Evolutionary conservation across 75 land plant species (phyloP).

Genomic region (Cupressus sempervirens): DNA sequence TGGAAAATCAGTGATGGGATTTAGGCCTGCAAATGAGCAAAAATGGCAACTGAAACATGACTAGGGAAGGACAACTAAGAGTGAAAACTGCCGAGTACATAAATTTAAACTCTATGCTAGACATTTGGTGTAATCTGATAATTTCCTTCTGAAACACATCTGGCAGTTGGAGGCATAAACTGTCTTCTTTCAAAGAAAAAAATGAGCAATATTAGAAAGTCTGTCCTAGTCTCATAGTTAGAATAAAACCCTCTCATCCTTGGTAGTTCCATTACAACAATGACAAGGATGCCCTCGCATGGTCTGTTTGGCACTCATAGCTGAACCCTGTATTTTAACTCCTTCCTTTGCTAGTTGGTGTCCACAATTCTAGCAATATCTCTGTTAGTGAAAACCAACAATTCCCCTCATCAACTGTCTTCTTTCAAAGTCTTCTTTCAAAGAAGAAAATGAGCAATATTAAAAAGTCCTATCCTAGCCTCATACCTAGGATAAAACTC

Average conservation of each 20-base stretch:
- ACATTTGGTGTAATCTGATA: background rate
- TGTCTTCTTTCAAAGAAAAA: background rate
- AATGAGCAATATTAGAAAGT: background rate
- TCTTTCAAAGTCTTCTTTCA: background rate
- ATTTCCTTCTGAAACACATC: background rate
- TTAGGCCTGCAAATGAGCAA: too few species aligned
- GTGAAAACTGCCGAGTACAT: too few species aligned
- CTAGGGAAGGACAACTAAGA: too few species aligned
- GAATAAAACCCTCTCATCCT: background rate
- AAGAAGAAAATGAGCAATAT: background rate
- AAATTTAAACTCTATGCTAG: background rate
- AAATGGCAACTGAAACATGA: too few species aligned
- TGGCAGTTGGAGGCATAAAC: background rate
- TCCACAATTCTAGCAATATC: background rate
- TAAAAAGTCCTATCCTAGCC: too few species aligned
- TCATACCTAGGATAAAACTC: background rate
- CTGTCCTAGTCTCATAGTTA: too few species aligned
- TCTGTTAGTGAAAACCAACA: background rate
- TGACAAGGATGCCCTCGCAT: background rate
- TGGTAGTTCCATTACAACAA: background rate
- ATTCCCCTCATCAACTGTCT: background rate
- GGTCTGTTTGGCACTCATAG: background rate
- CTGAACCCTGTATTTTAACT: background rate
- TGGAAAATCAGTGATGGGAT: too few species aligned
- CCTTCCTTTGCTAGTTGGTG: background rate